Conservation (phyloP, 345 rosid genomes). For the Durio zibethinus region DNA sequence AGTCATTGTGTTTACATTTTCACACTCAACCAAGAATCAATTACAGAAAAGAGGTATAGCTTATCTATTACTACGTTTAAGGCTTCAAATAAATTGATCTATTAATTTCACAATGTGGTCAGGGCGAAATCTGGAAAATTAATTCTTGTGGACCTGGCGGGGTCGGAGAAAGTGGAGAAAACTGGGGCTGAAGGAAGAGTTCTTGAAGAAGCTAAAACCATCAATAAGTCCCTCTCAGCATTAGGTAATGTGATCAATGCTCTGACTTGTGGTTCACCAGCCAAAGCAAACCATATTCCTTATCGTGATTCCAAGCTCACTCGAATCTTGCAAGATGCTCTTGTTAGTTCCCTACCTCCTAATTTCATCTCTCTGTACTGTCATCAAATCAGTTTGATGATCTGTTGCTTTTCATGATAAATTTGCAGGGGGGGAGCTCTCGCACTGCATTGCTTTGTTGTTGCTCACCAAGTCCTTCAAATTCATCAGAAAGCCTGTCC, state of each 20-base stretch:
- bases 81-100: conserved; percentile 1
- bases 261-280: conserved; percentile 61
- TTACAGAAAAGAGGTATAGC: conserved; percentile 51
- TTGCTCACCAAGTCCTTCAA: conserved; percentile 84
- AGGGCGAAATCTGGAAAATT: conserved; percentile 67
- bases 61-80: conserved; percentile 4
- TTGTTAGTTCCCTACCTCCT: conserved; percentile 43
- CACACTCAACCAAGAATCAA: conserved; percentile 50
- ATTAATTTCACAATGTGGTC: conserved; percentile 18
- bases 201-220: conserved; percentile 92
- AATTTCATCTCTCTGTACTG: conserved; percentile 3
- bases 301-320: conserved; percentile 95
- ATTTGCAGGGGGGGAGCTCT: conserved; percentile 72
- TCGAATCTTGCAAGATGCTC: conserved; percentile 80
- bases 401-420: conserved; percentile 17
- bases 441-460: conserved; percentile 81
- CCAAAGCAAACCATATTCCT: conserved; percentile 69
- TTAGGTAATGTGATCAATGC: conserved; percentile 87
- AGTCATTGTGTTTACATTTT: conserved; percentile 76
- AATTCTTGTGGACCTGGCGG: conserved; percentile 84
- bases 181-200: conserved; percentile 94
- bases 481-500: conserved; percentile 78
- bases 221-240: conserved; percentile 88
- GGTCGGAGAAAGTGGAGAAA: conserved; percentile 93
- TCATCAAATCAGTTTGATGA: conserved; percentile 2